A percentile compares a stretch with the other conserved stretches of the same genome.
These are phyloP conservation scores for Leccinum ponderosum DNA, from an alignment of 1,284 basidiomycete species.

Conservation along the genomic window DNA sequence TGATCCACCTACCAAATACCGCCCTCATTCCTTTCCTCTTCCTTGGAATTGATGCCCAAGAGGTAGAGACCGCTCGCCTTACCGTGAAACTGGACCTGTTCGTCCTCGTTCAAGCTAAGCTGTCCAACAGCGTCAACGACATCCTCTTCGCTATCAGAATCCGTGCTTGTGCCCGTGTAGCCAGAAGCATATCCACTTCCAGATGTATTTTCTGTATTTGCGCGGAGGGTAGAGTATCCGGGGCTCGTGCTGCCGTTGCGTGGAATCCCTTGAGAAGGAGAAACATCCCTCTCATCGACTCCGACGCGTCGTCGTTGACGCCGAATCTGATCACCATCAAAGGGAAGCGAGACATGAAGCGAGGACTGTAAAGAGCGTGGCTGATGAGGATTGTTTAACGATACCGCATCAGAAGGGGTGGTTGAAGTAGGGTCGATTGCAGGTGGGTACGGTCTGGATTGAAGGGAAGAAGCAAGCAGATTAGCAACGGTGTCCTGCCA, in stretches of 20 bases:
- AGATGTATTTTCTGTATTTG: conserved; percentile 5
- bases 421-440: conserved; percentile 1
- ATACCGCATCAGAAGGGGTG: conserved; percentile 10
- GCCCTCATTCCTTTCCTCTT: conserved; percentile 69
- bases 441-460: conserved; percentile 4
- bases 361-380: conserved; percentile 2
- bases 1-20: conserved; percentile 67
- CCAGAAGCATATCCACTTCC: conserved; percentile 26
- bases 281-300: conserved; percentile 7
- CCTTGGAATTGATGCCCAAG: conserved; percentile 58
- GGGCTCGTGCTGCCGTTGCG: conserved; percentile 21
- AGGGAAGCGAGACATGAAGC: conserved; percentile 17
- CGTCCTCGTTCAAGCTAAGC: conserved; percentile 81
- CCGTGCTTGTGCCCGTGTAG: conserved; percentile 31
- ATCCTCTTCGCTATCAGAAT: conserved; percentile 46
- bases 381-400: conserved; percentile 17
- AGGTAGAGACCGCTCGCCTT: conserved; percentile 81
- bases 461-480: conserved; percentile 36
- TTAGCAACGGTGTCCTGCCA: conserved; percentile 71
- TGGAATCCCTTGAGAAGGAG: conserved; percentile 4
- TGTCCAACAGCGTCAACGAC: conserved; percentile 79
- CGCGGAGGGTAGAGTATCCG: conserved; percentile 16
- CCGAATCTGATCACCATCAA: conserved; percentile 23
- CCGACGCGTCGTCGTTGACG: conserved; percentile 21
- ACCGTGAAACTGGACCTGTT: conserved; percentile 77